phyloP scores from a whole-genome alignment of 2,329 filamentous ascomycete species.

The Ceratocystis cubensis region DNA sequence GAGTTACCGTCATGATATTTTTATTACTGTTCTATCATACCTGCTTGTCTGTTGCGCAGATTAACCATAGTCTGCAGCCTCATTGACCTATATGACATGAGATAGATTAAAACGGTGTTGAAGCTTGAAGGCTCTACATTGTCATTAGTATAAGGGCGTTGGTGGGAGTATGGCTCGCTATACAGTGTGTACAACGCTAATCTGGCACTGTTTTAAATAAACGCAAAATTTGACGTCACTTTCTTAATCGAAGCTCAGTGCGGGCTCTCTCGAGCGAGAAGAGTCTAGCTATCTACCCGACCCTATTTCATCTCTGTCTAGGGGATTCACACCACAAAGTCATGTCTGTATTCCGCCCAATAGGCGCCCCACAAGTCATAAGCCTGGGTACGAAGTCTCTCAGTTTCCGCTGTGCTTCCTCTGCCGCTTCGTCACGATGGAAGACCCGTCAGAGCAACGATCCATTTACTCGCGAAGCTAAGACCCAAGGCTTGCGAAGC shows the following conservation, averaged over 20 bases:
- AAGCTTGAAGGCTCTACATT: no score
- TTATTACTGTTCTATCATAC: not conserved
- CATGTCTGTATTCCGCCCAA: not conserved
- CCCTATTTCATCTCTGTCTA: not conserved
- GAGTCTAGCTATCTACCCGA: no score
- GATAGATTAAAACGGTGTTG: not conserved
- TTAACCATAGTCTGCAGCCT: not conserved
- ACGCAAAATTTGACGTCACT: conserved; percentile 6
- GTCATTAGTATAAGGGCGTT: not conserved
- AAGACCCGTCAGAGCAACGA: conserved; percentile 66
- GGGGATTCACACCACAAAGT: not conserved
- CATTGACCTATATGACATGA: not conserved
- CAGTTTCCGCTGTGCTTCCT: conserved; percentile 17
- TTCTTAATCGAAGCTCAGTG: not conserved
- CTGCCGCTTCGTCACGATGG: conserved; percentile 46
- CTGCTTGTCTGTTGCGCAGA: not conserved
- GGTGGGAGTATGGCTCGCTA: not conserved
- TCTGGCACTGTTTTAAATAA: not conserved
- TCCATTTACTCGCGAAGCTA: conserved; percentile 59
- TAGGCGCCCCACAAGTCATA: not conserved
- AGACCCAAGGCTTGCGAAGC: conserved; percentile 69
- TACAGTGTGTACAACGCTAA: not conserved
- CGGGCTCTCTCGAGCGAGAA: no score
- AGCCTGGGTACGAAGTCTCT: not conserved
- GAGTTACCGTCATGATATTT: not conserved